A percentile compares a stretch with the other conserved stretches of the same genome.
phyloP scores from a whole-genome alignment of 768 basidiomycete species.

The Lactifluus echinatus region DNA sequence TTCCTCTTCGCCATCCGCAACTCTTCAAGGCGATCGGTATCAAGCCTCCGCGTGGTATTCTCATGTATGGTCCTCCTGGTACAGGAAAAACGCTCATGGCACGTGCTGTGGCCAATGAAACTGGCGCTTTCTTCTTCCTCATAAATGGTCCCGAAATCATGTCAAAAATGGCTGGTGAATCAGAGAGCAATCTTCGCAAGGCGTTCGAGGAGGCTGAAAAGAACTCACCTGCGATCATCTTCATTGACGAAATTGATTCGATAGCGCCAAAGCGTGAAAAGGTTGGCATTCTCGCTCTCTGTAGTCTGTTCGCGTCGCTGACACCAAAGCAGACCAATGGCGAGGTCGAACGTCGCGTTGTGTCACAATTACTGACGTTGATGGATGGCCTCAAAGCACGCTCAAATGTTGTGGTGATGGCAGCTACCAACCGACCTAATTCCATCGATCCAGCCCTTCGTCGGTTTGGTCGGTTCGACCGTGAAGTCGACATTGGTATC shows the following conservation, averaged over 20 bases:
- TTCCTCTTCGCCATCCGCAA: constrained; percentile 96
- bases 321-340: constrained; percentile 72
- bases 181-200: constrained; percentile 93
- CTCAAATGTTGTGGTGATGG: constrained; percentile 99
- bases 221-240: constrained; percentile 99
- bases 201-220: constrained; percentile 99
- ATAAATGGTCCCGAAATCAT: constrained; percentile 99
- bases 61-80: constrained; percentile 98
- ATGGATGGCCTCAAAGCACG: constrained; percentile 99
- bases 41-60: constrained; percentile 97
- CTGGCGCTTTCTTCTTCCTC: constrained; percentile 99
- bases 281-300: constrained; percentile 35
- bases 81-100: constrained; percentile 99
- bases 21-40: constrained; percentile 99
- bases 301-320: not conserved
- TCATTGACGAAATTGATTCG: constrained; percentile 99
- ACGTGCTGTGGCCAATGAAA: constrained; percentile 98
- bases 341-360: constrained; percentile 98
- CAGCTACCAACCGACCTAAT: constrained; percentile 97
- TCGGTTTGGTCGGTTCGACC: constrained; percentile 98
- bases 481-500: constrained; percentile 98
- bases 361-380: constrained; percentile 94
- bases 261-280: constrained; percentile 99
- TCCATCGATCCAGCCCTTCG: constrained; percentile 98
- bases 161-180: constrained; percentile 99